phyloP scores from a whole-genome alignment of 192 early-diverging fungal species.

The Tieghemiomyces parasiticus region DNA sequence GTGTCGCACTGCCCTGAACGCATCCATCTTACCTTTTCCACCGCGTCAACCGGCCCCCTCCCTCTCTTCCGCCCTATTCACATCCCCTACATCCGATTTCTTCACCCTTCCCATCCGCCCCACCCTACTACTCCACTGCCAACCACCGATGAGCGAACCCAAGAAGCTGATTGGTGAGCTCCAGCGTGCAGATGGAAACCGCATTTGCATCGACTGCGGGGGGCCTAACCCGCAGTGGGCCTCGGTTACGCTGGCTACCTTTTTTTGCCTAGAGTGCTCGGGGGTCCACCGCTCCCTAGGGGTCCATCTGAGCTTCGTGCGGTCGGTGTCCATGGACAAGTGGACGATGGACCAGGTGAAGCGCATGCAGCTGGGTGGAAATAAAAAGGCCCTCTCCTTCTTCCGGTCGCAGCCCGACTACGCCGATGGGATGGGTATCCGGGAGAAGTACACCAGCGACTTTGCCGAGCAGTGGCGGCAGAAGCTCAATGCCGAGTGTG shows the following conservation, averaged over 20 bases:
- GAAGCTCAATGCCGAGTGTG: conserved; percentile 64
- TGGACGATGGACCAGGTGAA: conserved; percentile 92
- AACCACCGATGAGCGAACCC: too few species aligned
- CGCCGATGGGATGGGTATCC: conserved; percentile 50
- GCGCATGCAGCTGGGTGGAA: conserved; percentile 89
- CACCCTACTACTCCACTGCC: too few species aligned
- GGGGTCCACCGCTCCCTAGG: conserved; percentile 78
- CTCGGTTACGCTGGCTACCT: conserved; percentile 81
- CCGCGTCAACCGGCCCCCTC: too few species aligned
- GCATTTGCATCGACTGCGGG: conserved; percentile 91
- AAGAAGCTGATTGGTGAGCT: too few species aligned
- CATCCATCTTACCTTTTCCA: too few species aligned
- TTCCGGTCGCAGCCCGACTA: conserved; percentile 73
- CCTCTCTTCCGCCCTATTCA: too few species aligned
- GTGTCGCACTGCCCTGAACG: too few species aligned
- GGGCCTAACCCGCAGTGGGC: conserved; percentile 82
- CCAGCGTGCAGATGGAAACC: too few species aligned
- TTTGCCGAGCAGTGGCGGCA: conserved; percentile 80
- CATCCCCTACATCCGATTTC: too few species aligned
- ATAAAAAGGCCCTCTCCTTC: conserved; percentile 69
- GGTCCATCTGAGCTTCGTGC: conserved; percentile 79
- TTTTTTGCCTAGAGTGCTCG: conserved; percentile 92
- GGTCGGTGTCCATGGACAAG: conserved; percentile 98
- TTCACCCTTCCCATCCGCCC: too few species aligned
- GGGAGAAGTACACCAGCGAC: conserved; percentile 75